Evolutionary conservation across 192 early-diverging fungal species (phyloP), one percentile per base, ranked within the genome.

Genomic region (Backusella psychrophila): DNA sequence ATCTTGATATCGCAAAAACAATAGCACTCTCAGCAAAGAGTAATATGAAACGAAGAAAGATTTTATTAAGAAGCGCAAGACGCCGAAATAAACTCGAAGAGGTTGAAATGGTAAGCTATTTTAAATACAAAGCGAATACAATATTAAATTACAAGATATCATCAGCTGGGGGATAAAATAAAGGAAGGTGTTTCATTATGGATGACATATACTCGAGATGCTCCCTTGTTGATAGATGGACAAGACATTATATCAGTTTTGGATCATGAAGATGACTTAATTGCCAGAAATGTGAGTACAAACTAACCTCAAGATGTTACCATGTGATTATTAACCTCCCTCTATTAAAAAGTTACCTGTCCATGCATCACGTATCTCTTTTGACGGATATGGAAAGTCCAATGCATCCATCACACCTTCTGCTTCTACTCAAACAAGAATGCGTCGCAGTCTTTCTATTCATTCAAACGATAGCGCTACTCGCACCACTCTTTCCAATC

Each of bases 1-100:
- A 78, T n/a, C 59, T 78, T 7, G 71, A 73, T 6, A 73, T 78
- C 5, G 77, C 77, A 12, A 78, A 78, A 67, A 78, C 71, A 29
- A 78, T 78, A 31, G 23, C 70, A 23, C 71, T 67, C 26, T 59
- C 77, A 23, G 69, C 69, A 14, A 78, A 78, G 63, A 73, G 63
- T 33, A 65, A 78, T 36, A 44, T 78, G 42, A 78, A 78, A n/a
- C 65, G 69, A 17, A 72, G 77, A 38, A 78, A 56, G 5, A 78
- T 67, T 11, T n/a, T 78, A 46, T 53, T 78, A 52, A 66, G 69
- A 49, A 65, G 71, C 21, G 17, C 12, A 71, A 49, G 41, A 29
- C 39, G 39, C 41, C 39, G 23, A 23, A 68, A 68, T 38, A 56
- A 31, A 6, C 17, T 56, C 9, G 78, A 80, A 29, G 69, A 80